Conservation (phyloP, 371 early-diverging fungal genomes). For the Mucor saturninus region DNA sequence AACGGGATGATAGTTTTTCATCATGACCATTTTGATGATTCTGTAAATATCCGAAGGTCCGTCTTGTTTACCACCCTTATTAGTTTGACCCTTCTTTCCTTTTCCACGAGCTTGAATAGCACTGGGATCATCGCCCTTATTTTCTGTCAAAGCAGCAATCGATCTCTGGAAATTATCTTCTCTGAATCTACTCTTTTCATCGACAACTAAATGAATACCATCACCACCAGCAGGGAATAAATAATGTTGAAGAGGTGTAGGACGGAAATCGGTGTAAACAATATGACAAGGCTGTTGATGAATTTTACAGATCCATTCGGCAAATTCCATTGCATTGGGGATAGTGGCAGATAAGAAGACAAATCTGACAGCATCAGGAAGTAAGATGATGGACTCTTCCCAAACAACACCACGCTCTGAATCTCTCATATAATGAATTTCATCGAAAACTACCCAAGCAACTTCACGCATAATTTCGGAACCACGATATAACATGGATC, state of each 20-base stretch:
- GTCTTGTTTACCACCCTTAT: conserved; percentile 66
- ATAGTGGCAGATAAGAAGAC: conserved; percentile 99
- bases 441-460: conserved; percentile 99
- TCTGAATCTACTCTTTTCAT: conserved; percentile 94
- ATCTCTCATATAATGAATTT: conserved; percentile 99
- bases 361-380: conserved; percentile 93
- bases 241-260: conserved; percentile 98
- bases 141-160: conserved; percentile 71
- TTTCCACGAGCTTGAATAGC: conserved; percentile 49
- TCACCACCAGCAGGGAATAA: conserved; percentile 93
- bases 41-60: conserved; percentile 86
- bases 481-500: conserved; percentile 99
- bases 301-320: conserved; percentile 98
- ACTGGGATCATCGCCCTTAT: conserved; percentile 62
- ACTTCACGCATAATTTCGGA: conserved; percentile 99
- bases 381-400: conserved; percentile 99
- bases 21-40: conserved; percentile 94
- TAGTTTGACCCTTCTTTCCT: conserved; percentile 37
- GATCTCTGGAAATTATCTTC: conserved; percentile 96
- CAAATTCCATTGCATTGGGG: conserved; percentile 99
- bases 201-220: conserved; percentile 95
- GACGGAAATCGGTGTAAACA: conserved; percentile 99
- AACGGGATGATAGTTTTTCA: conserved; percentile 96
- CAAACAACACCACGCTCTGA: conserved; percentile 98
- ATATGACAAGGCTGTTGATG: conserved; percentile 98